Percentiles rank a stretch among this genome's conserved stretches.
These are phyloP conservation scores for Exophiala mesophila DNA, from an alignment of 2,329 filamentous ascomycete genomes.

Conservation along the genomic window DNA sequence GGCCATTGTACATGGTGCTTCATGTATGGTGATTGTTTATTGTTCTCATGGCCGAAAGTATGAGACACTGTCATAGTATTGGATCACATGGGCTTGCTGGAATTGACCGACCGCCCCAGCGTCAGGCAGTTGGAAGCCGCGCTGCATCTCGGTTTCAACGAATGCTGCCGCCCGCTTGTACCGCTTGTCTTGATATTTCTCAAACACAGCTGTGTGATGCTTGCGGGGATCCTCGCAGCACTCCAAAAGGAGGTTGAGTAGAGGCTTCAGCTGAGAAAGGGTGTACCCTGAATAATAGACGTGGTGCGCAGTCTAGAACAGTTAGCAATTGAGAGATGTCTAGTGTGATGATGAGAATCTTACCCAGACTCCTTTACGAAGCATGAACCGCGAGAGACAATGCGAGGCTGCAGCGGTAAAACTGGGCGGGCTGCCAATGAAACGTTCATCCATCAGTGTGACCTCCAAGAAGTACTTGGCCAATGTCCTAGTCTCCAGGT, in stretches of 20 bases:
- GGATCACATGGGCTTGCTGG: constrained; percentile 12
- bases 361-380: constrained; percentile 93
- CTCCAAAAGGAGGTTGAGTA: constrained; percentile 74
- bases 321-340: constrained; percentile 15
- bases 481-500: constrained; percentile 87
- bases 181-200: constrained; percentile 84
- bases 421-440: constrained; percentile 85
- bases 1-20: too few relatives aligned
- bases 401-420: constrained; percentile 88
- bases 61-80: constrained; percentile 24
- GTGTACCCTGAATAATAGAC: constrained; percentile 94
- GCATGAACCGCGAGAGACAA: constrained; percentile 80
- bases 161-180: constrained; percentile 81
- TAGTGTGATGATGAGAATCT: constrained; percentile 34
- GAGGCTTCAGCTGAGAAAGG: constrained; percentile 70
- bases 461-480: constrained; percentile 98
- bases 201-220: constrained; percentile 81
- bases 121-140: constrained; percentile 52
- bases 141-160: constrained; percentile 68
- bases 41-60: constrained; percentile 17
- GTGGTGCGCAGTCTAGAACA: constrained; percentile 66
- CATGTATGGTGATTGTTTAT: constrained; percentile 2
- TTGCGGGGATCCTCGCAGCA: constrained; percentile 76
- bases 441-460: constrained; percentile 96
- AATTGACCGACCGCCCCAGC: constrained; percentile 12